Percentiles rank a stretch among this genome's conserved stretches.
These are phyloP conservation scores for Myochromella boudieri DNA, from an alignment of 768 basidiomycete species.

Conservation along the genomic window DNA sequence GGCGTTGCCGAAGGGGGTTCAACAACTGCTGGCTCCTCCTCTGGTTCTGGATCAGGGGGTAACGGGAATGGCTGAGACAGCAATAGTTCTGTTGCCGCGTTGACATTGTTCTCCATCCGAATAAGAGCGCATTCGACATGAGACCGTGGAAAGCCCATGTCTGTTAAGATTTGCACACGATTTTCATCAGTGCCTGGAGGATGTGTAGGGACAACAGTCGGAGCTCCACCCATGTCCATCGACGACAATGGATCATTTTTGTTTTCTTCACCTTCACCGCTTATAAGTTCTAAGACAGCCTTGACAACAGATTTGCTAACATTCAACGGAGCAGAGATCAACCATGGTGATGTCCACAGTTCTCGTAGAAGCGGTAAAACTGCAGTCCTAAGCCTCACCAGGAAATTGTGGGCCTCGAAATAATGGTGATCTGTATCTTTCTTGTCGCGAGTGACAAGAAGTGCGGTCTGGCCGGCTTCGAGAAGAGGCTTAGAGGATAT, in stretches of 20 bases:
- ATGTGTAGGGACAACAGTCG: conserved; percentile 28
- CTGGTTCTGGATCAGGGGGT: conserved; percentile 62
- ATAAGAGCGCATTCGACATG: conserved; percentile 82
- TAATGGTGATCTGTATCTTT: conserved; percentile 74
- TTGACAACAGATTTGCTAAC: conserved; percentile 76
- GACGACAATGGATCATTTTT: conserved; percentile 43
- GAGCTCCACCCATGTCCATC: conserved; percentile 27
- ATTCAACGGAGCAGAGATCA: conserved; percentile 70
- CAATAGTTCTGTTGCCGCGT: conserved; percentile 84
- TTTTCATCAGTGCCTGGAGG: conserved; percentile 67
- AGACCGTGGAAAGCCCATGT: conserved; percentile 96
- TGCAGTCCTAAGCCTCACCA: conserved; percentile 75
- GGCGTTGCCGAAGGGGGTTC: background rate
- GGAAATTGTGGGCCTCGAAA: conserved; percentile 85
- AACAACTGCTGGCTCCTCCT: conserved; percentile 24
- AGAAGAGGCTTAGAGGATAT: conserved; percentile 78
- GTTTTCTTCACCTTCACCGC: conserved; percentile 77
- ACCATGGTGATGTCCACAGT: conserved; percentile 86
- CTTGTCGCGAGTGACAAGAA: conserved; percentile 74
- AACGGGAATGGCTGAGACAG: conserved; percentile 80
- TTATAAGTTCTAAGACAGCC: conserved; percentile 76
- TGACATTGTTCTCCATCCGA: conserved; percentile 86
- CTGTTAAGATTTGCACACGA: conserved; percentile 79
- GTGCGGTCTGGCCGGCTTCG: conserved; percentile 80
- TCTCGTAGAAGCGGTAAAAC: conserved; percentile 64